Percentiles rank a stretch among this genome's conserved stretches.
Conservation (phyloP, 2,329 filamentous ascomycete species). For the Aurifilum marmelostoma region DNA sequence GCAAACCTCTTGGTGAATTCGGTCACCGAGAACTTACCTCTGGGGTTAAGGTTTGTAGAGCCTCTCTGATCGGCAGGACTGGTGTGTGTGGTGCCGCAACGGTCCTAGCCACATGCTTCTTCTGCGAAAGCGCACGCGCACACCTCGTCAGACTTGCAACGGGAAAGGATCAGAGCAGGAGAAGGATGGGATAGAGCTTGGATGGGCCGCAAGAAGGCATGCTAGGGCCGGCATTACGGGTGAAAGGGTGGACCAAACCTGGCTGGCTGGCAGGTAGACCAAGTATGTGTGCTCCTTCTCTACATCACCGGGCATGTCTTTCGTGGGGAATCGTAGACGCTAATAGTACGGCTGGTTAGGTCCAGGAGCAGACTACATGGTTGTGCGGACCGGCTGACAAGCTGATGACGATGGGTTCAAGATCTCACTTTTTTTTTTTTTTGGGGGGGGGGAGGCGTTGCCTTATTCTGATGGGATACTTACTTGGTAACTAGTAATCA, state of each 20-base stretch:
- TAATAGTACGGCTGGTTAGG: not conserved
- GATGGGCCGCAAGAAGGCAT: not conserved
- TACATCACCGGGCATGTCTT: not conserved
- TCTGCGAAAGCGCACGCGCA: too few species aligned
- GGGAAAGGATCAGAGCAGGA: not conserved
- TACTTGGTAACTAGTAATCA: too few species aligned
- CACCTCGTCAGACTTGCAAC: not conserved
- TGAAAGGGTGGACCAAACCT: not conserved
- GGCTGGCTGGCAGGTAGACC: not conserved
- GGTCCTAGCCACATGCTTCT: too few species aligned
- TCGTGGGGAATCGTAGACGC: not conserved
- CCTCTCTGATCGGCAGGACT: too few species aligned
- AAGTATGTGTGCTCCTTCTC: not conserved
- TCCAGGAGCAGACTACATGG: not conserved
- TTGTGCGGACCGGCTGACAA: not conserved
- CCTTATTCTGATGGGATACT: not conserved
- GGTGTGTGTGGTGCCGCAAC: too few species aligned
- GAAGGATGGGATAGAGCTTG: not conserved
- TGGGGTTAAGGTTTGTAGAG: too few species aligned
- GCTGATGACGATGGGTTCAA: not conserved
- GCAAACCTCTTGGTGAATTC: too few species aligned
- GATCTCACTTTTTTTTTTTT: too few species aligned
- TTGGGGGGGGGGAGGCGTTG: too few species aligned
- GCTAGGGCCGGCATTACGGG: not conserved
- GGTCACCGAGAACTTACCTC: too few species aligned